A percentile compares a stretch with the other conserved stretches of the same genome.
Conservation (phyloP, 2,329 filamentous ascomycete genomes). For the Aschersonia sp. region DNA sequence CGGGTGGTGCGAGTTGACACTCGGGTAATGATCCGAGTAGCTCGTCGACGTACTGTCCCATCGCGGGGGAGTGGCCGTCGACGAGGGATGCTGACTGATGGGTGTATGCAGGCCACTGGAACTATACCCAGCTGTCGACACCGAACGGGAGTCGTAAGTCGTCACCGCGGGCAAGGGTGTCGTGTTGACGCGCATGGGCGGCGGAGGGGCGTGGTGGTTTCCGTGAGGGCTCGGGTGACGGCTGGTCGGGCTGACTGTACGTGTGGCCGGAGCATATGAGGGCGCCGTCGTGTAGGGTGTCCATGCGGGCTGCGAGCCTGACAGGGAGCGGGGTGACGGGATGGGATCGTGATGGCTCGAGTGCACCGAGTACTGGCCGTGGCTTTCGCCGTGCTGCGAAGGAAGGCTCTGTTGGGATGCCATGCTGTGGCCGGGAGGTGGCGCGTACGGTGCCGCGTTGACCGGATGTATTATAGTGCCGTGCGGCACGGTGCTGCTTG, state of each 20-base stretch:
- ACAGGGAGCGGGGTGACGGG: constrained; percentile 36
- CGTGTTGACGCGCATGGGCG: constrained; percentile 21
- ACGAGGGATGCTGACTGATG: constrained; percentile 21
- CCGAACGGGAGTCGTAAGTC: constrained; percentile 22
- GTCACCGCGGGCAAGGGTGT: constrained; percentile 22
- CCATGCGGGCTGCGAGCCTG: constrained; percentile 34
- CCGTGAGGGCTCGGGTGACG: constrained; percentile 21
- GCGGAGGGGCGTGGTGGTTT: constrained; percentile 9
- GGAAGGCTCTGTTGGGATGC: constrained; percentile 13
- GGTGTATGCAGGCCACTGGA: constrained; percentile 23
- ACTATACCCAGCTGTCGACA: constrained; percentile 20
- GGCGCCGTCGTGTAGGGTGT: constrained; percentile 24
- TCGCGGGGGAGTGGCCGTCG: constrained; percentile 21
- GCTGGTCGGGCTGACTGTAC: constrained; percentile 26
- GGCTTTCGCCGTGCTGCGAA: constrained; percentile 16
- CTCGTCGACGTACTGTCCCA: constrained; percentile 25
- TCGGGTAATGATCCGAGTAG: constrained; percentile 24
- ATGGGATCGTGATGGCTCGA: constrained; percentile 33
- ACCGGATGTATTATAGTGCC: constrained; percentile 26
- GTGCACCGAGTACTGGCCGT: constrained; percentile 24
- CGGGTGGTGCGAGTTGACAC: constrained; percentile 21
- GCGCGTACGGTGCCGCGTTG: constrained; percentile 23
- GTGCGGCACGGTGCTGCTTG: constrained; percentile 21
- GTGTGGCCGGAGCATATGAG: constrained; percentile 18
- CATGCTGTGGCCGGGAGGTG: constrained; percentile 23